Evolutionary conservation across 2,329 filamentous ascomycete species (phyloP).

Genomic region (Sordariomycetes sp.): DNA sequence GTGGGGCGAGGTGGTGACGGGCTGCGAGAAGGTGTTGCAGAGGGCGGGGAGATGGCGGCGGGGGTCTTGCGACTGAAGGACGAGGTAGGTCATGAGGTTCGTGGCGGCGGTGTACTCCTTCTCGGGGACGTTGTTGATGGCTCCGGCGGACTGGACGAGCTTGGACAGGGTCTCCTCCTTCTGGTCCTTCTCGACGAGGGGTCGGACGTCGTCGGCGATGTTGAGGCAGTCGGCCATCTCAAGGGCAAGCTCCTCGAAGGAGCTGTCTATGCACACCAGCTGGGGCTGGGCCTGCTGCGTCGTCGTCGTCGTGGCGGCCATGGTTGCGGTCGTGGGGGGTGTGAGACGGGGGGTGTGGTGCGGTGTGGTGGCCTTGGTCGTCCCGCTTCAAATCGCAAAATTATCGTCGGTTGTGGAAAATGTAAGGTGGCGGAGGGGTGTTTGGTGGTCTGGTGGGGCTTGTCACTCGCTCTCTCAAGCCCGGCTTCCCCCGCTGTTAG

Average conservation of each 20-base stretch:
- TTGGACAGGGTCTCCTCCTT: slow-evolving; percentile 84
- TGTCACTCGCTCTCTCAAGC: background rate
- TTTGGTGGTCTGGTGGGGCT: slow-evolving; percentile 4
- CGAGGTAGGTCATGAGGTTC: slow-evolving; percentile 90
- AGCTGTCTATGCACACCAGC: slow-evolving; percentile 73
- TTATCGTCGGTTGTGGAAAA: slow-evolving; percentile 6
- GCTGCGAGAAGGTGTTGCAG: slow-evolving; percentile 80
- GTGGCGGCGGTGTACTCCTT: slow-evolving; percentile 95
- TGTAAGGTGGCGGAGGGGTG: slow-evolving; percentile 1
- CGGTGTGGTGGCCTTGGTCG: background rate
- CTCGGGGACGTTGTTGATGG: slow-evolving; percentile 77
- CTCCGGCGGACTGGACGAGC: slow-evolving; percentile 66
- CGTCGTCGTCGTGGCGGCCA: slow-evolving; percentile 19
- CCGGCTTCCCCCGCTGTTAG: background rate
- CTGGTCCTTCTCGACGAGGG: slow-evolving; percentile 58
- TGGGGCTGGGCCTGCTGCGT: slow-evolving; percentile 34
- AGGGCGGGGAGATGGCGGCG: slow-evolving; percentile 78
- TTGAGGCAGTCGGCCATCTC: slow-evolving; percentile 95
- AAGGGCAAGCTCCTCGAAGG: slow-evolving; percentile 81
- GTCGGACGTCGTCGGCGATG: slow-evolving; percentile 62
- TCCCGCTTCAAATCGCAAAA: slow-evolving; percentile 3
- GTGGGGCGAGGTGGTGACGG: slow-evolving; percentile 71
- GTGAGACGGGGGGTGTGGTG: slow-evolving; percentile 3
- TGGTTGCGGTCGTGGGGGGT: slow-evolving; percentile 9
- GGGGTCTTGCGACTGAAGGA: slow-evolving; percentile 72